Percentiles rank a stretch among this genome's conserved stretches.
phyloP scores from a whole-genome alignment of 768 basidiomycete species.

The Pleurotus tuber-regium region DNA sequence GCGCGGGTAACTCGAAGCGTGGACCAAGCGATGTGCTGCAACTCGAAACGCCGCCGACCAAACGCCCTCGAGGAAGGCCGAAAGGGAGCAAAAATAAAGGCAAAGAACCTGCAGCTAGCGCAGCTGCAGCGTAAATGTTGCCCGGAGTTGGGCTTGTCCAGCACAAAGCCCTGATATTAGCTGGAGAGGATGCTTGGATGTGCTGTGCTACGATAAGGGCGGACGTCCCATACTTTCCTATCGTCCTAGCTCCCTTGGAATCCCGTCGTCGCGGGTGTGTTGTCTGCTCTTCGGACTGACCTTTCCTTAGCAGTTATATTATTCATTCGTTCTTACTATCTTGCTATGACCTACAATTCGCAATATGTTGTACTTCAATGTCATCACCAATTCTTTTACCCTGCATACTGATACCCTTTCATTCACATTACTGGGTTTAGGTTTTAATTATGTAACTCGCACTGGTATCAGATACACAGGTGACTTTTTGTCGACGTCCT shows the following conservation, averaged over 20 bases:
- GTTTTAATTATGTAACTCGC: not conserved
- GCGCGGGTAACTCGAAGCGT: conserved; percentile 8
- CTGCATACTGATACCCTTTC: not conserved
- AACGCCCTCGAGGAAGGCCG: conserved; percentile 63
- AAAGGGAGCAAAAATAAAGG: conserved; percentile 65
- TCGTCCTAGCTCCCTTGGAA: too few relatives aligned
- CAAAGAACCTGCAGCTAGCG: not conserved
- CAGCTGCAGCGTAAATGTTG: not conserved
- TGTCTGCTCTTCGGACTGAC: too few relatives aligned
- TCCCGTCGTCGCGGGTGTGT: too few relatives aligned
- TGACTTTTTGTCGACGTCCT: too few relatives aligned
- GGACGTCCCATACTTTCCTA: too few relatives aligned
- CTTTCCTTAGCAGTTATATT: too few relatives aligned
- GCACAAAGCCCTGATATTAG: too few relatives aligned
- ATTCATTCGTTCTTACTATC: not conserved
- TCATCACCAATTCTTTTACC: not conserved
- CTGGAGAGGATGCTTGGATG: too few relatives aligned
- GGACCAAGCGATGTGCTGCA: conserved; percentile 18
- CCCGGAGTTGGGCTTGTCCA: not conserved
- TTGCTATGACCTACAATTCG: not conserved
- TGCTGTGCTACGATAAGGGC: too few relatives aligned
- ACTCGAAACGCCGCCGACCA: conserved; percentile 29
- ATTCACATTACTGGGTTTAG: not conserved
- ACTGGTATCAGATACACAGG: too few relatives aligned
- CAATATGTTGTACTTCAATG: not conserved